phyloP scores from a whole-genome alignment of 2,329 filamentous ascomycete species.

The Talaromyces sp. region DNA sequence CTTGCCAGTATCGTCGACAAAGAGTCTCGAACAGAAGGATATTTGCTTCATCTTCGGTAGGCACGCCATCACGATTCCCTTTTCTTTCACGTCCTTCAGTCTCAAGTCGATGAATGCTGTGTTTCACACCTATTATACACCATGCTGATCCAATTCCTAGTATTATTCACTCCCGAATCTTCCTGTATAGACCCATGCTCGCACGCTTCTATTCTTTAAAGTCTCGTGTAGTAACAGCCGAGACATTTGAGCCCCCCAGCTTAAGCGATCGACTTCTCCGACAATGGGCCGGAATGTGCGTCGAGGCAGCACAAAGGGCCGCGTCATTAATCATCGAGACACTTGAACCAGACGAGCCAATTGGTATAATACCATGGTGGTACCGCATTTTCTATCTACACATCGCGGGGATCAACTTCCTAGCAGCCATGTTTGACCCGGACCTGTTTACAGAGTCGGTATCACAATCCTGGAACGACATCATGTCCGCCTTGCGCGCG shows the following conservation, averaged over 20 bases:
- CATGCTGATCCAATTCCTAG: constrained; percentile 6
- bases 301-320: constrained; percentile 16
- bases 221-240: neutral
- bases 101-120: neutral
- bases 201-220: constrained; percentile 15
- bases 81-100: too few species aligned
- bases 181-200: constrained; percentile 17
- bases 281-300: constrained; percentile 15
- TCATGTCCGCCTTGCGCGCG: constrained; percentile 17
- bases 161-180: constrained; percentile 15
- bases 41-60: constrained; percentile 16
- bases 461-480: constrained; percentile 20
- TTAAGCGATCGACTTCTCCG: constrained; percentile 15
- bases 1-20: constrained; percentile 10
- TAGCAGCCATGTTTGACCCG: constrained; percentile 19
- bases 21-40: constrained; percentile 10
- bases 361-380: constrained; percentile 19
- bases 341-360: constrained; percentile 11
- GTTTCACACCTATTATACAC: neutral
- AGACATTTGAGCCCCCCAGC: neutral
- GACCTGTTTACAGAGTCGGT: constrained; percentile 24
- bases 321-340: constrained; percentile 13
- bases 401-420: constrained; percentile 16
- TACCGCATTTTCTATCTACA: constrained; percentile 19
- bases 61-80: neutral